Conservation (phyloP, 129 eudicot species). For the Lactuca saligna region DNA sequence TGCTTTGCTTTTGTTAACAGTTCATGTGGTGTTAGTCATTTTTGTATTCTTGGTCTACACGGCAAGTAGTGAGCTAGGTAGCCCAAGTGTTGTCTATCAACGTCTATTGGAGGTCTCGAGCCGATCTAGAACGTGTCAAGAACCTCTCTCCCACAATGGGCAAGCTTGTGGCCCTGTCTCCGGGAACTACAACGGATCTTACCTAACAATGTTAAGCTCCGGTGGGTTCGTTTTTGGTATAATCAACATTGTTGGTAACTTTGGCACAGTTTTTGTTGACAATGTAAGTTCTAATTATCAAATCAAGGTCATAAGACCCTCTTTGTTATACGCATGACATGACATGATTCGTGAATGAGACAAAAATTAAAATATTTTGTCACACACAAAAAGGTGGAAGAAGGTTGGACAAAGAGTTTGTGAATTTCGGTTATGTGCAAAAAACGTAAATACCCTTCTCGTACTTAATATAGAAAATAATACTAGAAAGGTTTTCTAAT, state of each 20-base stretch:
- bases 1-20: slow-evolving; percentile 37
- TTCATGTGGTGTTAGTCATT: slow-evolving; percentile 83
- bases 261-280: slow-evolving; percentile 96
- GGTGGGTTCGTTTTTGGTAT: slow-evolving; percentile 94
- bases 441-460: too few species aligned
- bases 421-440: too few species aligned
- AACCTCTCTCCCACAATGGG: slow-evolving; percentile 71
- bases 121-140: slow-evolving; percentile 66
- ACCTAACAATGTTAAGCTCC: slow-evolving; percentile 88
- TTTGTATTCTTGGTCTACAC: slow-evolving; percentile 92
- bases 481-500: too few species aligned
- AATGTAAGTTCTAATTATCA: slow-evolving; percentile 49
- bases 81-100: slow-evolving; percentile 69
- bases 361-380: background rate
- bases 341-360: background rate
- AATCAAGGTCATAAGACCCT: background rate
- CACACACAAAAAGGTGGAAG: too few species aligned
- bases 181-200: slow-evolving; percentile 88
- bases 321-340: background rate
- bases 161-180: slow-evolving; percentile 89
- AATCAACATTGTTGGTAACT: slow-evolving; percentile 94
- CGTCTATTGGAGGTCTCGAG: slow-evolving; percentile 80
- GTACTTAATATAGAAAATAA: too few species aligned
- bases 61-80: slow-evolving; percentile 87
- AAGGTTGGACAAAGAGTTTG: too few species aligned